phyloP scores from a whole-genome alignment of 1,284 basidiomycete species.

The Phellopilus nigrolimitatus region DNA sequence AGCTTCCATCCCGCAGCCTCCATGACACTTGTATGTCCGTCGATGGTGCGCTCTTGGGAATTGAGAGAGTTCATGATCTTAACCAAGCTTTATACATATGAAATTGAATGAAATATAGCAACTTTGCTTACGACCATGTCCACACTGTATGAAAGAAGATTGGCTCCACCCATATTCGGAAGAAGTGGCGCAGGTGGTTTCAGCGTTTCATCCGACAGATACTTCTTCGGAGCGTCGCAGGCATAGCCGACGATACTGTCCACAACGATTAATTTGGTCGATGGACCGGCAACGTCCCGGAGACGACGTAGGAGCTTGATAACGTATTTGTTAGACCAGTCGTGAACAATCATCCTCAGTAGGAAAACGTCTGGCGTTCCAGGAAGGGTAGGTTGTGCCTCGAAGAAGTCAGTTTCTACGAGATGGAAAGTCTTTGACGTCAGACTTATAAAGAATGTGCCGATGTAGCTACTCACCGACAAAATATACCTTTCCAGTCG shows the following conservation, averaged over 20 bases:
- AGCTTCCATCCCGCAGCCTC: conserved; percentile 8
- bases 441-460: not conserved
- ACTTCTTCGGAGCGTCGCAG: conserved; percentile 11
- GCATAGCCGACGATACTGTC: conserved; percentile 26
- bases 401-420: conserved; percentile 15
- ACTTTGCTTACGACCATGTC: conserved; percentile 18
- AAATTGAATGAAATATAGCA: not conserved
- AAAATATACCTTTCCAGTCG: conserved; percentile 1
- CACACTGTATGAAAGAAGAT: conserved; percentile 15
- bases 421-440: not conserved
- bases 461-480: not conserved
- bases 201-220: not conserved
- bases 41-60: conserved; percentile 8
- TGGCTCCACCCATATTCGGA: conserved; percentile 20
- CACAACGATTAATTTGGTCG: conserved; percentile 27
- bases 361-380: conserved; percentile 25
- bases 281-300: conserved; percentile 23
- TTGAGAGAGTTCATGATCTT: not conserved
- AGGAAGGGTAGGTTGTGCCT: conserved; percentile 18
- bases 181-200: conserved; percentile 18
- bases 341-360: conserved; percentile 26
- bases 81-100: not conserved
- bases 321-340: conserved; percentile 25
- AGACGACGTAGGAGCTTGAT: conserved; percentile 27
- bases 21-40: conserved; percentile 3